Evolutionary conservation across 306 rosid species (phyloP), one percentile per base, ranked within the genome.

Genomic region (Cicer arietinum): DNA sequence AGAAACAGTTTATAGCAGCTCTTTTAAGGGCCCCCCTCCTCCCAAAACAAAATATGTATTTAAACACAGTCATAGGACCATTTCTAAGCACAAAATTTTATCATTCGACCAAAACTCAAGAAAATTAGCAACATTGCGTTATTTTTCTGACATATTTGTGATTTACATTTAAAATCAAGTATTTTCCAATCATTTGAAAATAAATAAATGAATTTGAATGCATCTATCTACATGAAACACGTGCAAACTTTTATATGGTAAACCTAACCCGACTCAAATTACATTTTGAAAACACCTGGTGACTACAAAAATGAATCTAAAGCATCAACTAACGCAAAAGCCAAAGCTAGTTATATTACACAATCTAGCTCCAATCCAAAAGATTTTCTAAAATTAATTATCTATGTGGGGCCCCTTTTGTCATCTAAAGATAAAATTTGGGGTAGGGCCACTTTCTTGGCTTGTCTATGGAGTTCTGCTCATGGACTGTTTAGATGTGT

Each of bases 81-180:
- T 64, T 64, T 64, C 14, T 64, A 17, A 5, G 52, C 14, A 42
- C 14, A 20, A 10, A 64, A 6, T 13, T 60, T 11, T 30, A 43
- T 30, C n/a, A 16, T 64, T 62, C 17, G 51, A 64, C 50, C 42
- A 8, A 64, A 64, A 17, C 7, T 64, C 51, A 42, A 14, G 51
- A 64, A 64, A 16, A 64, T 64, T 35, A 64, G 51, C 14, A 42
- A 59, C 66, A 60, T 60, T 56, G 61, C 7, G n/a, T 18, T 56
- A 56, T 56, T 56, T 9, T 56, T 56, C 5, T 12, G 61, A 62
- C 68, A 62, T 62, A 62, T 8, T 7, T 62, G 30, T 62, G 30
- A 60, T 60, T 35, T 60, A 35, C 66, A 10, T 62, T 62, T 39
- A 20, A 39, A 9, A 45, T 46, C 43, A 41, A 41, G 14, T 37